Evolutionary conservation across 1,284 basidiomycete species (phyloP), one percentile per base, ranked within the genome.

Genomic region (Phylloporus sp.): DNA sequence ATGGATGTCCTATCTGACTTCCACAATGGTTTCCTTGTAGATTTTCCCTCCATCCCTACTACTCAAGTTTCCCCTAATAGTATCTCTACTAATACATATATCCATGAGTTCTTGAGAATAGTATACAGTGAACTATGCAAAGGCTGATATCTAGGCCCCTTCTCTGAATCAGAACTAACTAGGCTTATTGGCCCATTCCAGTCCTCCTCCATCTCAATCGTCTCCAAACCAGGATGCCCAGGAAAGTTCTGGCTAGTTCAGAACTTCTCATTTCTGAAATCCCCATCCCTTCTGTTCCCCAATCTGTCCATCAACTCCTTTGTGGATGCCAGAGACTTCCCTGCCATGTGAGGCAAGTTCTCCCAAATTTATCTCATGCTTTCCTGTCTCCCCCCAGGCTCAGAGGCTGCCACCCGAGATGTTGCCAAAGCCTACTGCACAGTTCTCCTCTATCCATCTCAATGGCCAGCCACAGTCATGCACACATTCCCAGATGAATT

Each of bases 191-290:
- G 62, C 0, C 64, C 60, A 1, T 66, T 44, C 20, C 63, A 67
- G n/a, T n/a, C 65, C 0, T 67, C 58, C 0, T 58, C 65, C 0
- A 12, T 68, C 0, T 64, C 61, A 0, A 20, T 68, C 0, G 47
- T 67, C 1, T 50, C 61, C 1, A 68, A 64, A 26, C 13, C 53
- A 0, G 40, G 55, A 0, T 11, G 10, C 0, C 58, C 58, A 0
- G 58, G 54, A 12, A 67, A 64, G 28, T 68, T 50, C 2, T 11
- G 56, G 31, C 11, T 68, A 0, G 5, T 68, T 0, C 62, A 64
- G 8, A 64, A 64, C 11, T 60, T 64, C 3, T 68, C 61, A 0
- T 64, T 61, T 1, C 62, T 50, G 1, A 1, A 3, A 4, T 34
- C 18, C 15, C 56, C 44, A 28, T 58, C 26, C 26, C 24, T 6